Percentiles rank a stretch among this genome's conserved stretches.
Conservation (phyloP, 371 early-diverging fungal genomes). For the Mucor sp. region DNA sequence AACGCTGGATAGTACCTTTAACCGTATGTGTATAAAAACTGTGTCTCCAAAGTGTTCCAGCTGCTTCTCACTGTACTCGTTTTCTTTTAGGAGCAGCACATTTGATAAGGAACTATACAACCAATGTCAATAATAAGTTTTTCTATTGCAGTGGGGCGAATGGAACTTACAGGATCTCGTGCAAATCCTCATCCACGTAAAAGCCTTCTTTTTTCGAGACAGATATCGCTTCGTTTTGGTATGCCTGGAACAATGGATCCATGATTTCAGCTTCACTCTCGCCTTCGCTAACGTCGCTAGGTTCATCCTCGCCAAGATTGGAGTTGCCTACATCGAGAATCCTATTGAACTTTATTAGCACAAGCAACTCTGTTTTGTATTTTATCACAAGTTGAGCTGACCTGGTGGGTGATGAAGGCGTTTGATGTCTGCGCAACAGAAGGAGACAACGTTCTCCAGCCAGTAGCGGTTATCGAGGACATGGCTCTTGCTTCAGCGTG, state of each 20-base stretch:
- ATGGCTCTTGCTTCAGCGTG: not conserved
- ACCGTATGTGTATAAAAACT: too few species aligned
- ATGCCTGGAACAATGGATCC: not conserved
- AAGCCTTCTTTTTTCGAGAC: slow-evolving; percentile 11
- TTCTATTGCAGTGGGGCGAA: slow-evolving; percentile 3
- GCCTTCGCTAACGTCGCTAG: too few species aligned
- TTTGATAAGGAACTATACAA: slow-evolving; percentile 20
- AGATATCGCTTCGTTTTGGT: slow-evolving; percentile 8
- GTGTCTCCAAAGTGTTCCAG: slow-evolving; percentile 12
- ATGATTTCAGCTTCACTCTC: too few species aligned
- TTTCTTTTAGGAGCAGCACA: slow-evolving; percentile 24
- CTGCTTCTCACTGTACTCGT: slow-evolving; percentile 23
- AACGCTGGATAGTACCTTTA: too few species aligned
- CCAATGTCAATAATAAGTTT: slow-evolving; percentile 14
- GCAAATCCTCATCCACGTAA: slow-evolving; percentile 7
- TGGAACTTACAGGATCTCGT: slow-evolving; percentile 11
- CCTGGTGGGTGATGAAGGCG: not conserved
- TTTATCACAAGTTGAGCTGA: not conserved
- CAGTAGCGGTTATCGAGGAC: not conserved
- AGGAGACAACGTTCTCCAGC: not conserved
- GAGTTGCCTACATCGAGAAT: not conserved
- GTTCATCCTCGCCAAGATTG: too few species aligned
- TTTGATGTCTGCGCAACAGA: too few species aligned
- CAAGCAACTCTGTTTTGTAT: slow-evolving; percentile 15
- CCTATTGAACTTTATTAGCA: slow-evolving; percentile 19